Conservation (phyloP, 1,284 basidiomycete genomes). For the Trichosporon ovoides region DNA sequence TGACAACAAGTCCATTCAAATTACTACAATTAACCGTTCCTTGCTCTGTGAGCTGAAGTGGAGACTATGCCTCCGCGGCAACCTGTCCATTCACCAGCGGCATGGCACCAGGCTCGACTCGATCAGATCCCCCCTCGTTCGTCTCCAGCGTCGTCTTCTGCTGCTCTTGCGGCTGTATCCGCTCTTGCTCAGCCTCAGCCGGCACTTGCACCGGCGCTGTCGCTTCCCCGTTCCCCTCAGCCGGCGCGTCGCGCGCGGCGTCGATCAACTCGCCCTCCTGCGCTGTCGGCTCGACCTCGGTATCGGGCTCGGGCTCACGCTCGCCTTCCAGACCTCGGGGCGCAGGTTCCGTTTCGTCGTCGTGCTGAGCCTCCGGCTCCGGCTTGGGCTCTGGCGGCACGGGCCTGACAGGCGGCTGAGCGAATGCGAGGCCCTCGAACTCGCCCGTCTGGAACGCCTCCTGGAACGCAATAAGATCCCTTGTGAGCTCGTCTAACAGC, state of each 20-base stretch:
- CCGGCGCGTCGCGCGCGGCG: not conserved
- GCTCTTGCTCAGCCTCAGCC: not conserved
- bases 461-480: constrained; percentile 78
- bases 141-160: too few relatives aligned
- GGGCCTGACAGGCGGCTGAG: constrained; percentile 19
- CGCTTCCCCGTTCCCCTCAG: not conserved
- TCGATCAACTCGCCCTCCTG: not conserved
- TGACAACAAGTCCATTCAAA: constrained; percentile 2
- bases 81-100: not conserved
- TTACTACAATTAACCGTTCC: not conserved
- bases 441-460: constrained; percentile 66
- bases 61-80: not conserved
- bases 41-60: not conserved
- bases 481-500: constrained; percentile 81
- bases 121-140: not conserved
- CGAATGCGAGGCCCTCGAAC: constrained; percentile 19
- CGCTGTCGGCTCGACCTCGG: too few relatives aligned
- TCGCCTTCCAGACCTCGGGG: not conserved
- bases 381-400: constrained; percentile 1
- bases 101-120: not conserved
- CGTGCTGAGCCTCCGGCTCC: not conserved
- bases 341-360: not conserved
- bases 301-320: too few relatives aligned
- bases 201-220: too few relatives aligned
- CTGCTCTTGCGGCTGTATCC: not conserved